Percentiles rank a stretch among this genome's conserved stretches.
phyloP scores from a whole-genome alignment of 2,329 filamentous ascomycete genomes.

The Penicillium sp. region DNA sequence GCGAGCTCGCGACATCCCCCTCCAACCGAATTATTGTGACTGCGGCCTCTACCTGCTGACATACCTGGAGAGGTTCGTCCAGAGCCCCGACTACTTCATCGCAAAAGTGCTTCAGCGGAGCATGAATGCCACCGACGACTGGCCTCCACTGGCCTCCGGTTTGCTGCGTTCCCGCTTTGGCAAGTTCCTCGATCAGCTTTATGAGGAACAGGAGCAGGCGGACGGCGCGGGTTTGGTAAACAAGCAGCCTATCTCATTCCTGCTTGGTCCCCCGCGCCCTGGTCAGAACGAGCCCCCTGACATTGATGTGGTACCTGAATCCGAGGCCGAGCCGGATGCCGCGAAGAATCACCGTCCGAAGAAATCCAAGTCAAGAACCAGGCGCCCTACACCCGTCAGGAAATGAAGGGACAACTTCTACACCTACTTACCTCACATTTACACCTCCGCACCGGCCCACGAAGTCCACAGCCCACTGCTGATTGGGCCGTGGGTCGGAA shows the following conservation, averaged over 20 bases:
- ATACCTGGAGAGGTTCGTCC: conserved; percentile 78
- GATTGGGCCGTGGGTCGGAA: too few relatives aligned
- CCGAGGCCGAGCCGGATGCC: not conserved
- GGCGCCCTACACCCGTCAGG: conserved; percentile 24
- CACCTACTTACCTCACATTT: too few relatives aligned
- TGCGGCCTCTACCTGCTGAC: conserved; percentile 84
- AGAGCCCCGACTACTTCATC: conserved; percentile 68
- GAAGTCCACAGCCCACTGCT: too few relatives aligned
- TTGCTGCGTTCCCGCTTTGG: conserved; percentile 64
- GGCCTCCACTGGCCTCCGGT: conserved; percentile 53
- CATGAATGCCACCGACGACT: conserved; percentile 55
- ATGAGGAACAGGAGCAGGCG: conserved; percentile 53
- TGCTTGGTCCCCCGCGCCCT: conserved; percentile 24
- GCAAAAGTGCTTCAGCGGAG: conserved; percentile 62
- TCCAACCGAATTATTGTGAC: conserved; percentile 79
- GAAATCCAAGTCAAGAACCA: not conserved
- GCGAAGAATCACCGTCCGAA: not conserved
- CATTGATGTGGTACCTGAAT: conserved; percentile 4
- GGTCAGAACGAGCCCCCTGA: not conserved
- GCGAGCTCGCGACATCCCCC: conserved; percentile 70
- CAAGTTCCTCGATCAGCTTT: conserved; percentile 60
- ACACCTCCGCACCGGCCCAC: too few relatives aligned
- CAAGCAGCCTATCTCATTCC: conserved; percentile 30
- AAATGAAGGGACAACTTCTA: not conserved
- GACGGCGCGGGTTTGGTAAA: conserved; percentile 33